Base-by-base conservation (phyloP, 352 stramenopile genomes). In the Globisporangium nunn region DNA sequence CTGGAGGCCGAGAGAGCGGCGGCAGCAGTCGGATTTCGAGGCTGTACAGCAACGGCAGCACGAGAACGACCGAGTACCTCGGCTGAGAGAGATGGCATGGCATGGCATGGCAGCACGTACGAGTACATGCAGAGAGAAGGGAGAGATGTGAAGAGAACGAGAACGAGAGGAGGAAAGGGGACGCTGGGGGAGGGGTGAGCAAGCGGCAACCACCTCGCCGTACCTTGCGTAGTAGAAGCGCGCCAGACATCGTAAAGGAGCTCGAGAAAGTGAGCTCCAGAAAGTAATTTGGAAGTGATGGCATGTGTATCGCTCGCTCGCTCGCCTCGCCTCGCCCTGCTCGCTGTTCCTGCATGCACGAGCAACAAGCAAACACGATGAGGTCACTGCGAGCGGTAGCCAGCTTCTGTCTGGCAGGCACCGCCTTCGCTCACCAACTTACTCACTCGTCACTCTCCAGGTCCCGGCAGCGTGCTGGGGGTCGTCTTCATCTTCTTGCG, bases 401-500 rank as follows among this genome's bases (percentile, higher is more conserved):
- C 23, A 23, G 23, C 23, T 23, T 23, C 23, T 23, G 23, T 23
- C 23, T 23, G 23, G 23, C 23, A 23, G 23, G 23, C 31, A 37
- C 31, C 31, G 8, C 31, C 31, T 8, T 6, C 31, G 31, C 6
- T 8, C 31, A 37, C 6, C 31, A 37, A 6, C 31, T 6, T 37
- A 2, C 23, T 23, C 23, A 23, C 23, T 23, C 23, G 23, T 23
- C 31, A 37, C 31, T 47, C 41, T 7, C 31, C 31, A 37, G 41
- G 41, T 4, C 8, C 7, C n/a, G 41, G 41, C 5, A 47, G 15
- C 41, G 41, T 29, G 5, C 15, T 47, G 4, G 28, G 4, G 5
- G 30, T 63, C 28, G 43, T 50, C 54, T 90, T 93, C 12, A 70
- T n/a, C 49, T 91, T 93, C 70, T 92, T 92, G 43, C 76, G 66